phyloP scores from a whole-genome alignment of 345 rosid genomes.

The Linum trigynum region DNA sequence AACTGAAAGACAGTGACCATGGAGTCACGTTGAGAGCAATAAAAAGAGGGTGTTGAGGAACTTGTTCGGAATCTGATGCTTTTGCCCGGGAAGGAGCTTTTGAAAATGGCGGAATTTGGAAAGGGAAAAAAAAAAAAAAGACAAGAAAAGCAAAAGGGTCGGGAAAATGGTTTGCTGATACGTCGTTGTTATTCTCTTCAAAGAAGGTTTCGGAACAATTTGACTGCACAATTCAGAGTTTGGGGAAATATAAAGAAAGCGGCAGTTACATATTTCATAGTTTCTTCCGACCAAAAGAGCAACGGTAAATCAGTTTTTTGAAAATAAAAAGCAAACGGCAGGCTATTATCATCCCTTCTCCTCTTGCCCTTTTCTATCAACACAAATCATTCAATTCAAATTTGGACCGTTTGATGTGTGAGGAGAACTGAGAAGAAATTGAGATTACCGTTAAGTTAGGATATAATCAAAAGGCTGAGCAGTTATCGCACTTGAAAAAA shows the following conservation, averaged over 20 bases:
- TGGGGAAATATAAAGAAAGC: constrained; percentile 12
- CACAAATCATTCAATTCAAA: constrained; percentile 38
- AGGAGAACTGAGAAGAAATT: constrained; percentile 17
- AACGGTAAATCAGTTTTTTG: not conserved
- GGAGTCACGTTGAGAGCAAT: constrained; percentile 6
- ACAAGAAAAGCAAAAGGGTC: constrained; percentile 9
- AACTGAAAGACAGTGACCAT: constrained; percentile 30
- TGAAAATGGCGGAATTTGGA: constrained; percentile 17
- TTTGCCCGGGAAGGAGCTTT: constrained; percentile 16
- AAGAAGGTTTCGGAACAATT: constrained; percentile 14
- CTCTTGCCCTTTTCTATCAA: constrained; percentile 20
- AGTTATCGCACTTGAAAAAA: no score
- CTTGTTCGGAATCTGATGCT: constrained; percentile 11
- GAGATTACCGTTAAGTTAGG: constrained; percentile 19
- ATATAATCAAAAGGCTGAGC: not conserved
- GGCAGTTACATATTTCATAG: constrained; percentile 1
- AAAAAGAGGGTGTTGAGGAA: constrained; percentile 1
- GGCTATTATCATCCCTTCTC: constrained; percentile 35
- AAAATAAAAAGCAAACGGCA: constrained; percentile 35
- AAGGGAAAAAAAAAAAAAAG: constrained; percentile 9
- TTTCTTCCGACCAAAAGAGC: not conserved
- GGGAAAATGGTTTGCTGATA: constrained; percentile 21
- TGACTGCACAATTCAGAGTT: constrained; percentile 19
- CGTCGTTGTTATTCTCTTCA: constrained; percentile 25
- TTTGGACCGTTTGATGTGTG: constrained; percentile 25